Conservation (phyloP, 2,329 filamentous ascomycete species). For the Aspergillus floridensis region DNA sequence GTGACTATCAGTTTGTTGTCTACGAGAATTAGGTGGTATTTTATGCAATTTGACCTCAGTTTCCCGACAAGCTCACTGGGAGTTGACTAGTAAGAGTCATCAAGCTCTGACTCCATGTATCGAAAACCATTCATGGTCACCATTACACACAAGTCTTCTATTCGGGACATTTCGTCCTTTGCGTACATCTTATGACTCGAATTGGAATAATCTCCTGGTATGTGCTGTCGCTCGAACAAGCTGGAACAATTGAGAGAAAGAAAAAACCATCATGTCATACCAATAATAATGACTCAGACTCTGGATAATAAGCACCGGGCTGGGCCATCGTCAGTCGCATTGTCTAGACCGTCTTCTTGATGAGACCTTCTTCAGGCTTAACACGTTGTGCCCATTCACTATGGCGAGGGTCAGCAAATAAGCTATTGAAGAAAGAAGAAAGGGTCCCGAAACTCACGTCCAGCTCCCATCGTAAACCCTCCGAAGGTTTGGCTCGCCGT, state of each 20-base stretch:
- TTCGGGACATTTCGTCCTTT: not conserved
- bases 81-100: not conserved
- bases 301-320: not conserved
- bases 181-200: not conserved
- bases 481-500: slow-evolving; percentile 63
- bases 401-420: slow-evolving; percentile 9
- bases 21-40: not conserved
- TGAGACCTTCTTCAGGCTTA: slow-evolving; percentile 45
- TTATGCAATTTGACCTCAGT: not conserved
- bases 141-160: not conserved
- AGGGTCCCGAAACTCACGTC: slow-evolving; percentile 66
- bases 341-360: slow-evolving; percentile 36
- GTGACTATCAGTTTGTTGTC: not conserved
- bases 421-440: not conserved
- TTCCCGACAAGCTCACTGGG: not conserved
- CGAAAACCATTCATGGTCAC: not conserved
- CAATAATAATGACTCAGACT: not conserved
- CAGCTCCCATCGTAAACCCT: slow-evolving; percentile 94
- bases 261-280: slow-evolving; percentile 12
- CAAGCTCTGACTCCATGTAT: not conserved
- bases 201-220: not conserved
- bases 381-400: slow-evolving; percentile 54
- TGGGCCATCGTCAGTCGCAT: not conserved
- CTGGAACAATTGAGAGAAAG: slow-evolving; percentile 5
- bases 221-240: slow-evolving; percentile 7